Percentiles rank a stretch among this genome's conserved stretches.
Conservation (phyloP, 1,139 yeast species). For the Diutina siamensis region DNA sequence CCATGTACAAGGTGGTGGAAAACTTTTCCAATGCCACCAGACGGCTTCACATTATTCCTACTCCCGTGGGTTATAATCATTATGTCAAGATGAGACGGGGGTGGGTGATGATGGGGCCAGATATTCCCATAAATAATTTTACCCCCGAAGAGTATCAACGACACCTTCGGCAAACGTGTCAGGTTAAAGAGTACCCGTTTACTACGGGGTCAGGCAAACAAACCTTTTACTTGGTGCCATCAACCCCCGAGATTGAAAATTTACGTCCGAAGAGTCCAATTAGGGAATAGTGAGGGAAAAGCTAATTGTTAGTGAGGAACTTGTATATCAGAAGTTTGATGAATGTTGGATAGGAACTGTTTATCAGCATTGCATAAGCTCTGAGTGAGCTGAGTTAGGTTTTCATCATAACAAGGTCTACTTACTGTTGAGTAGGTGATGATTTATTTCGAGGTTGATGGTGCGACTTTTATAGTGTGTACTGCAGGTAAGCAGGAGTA, state of each 20-base stretch:
- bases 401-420: slow-evolving; percentile 5
- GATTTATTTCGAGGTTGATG: neutral
- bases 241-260: slow-evolving; percentile 60
- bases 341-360: slow-evolving; percentile 5
- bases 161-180: slow-evolving; percentile 23
- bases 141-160: slow-evolving; percentile 21
- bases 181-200: slow-evolving; percentile 18
- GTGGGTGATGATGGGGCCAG: slow-evolving; percentile 88
- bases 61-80: slow-evolving; percentile 44
- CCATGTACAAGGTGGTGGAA: slow-evolving; percentile 76
- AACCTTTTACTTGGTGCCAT: slow-evolving; percentile 43
- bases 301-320: neutral
- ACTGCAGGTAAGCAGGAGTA: neutral
- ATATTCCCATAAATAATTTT: slow-evolving; percentile 63
- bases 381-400: slow-evolving; percentile 6
- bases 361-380: slow-evolving; percentile 6
- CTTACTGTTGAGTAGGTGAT: neutral
- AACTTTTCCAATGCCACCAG: slow-evolving; percentile 76
- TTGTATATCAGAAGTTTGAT: slow-evolving; percentile 4
- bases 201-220: slow-evolving; percentile 11
- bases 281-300: neutral
- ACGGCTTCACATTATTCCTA: slow-evolving; percentile 75
- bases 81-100: slow-evolving; percentile 73
- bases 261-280: slow-evolving; percentile 63
- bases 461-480: neutral